Base-by-base conservation (phyloP, 495 filamentous ascomycete species). In the Penicillium riverlandense region DNA sequence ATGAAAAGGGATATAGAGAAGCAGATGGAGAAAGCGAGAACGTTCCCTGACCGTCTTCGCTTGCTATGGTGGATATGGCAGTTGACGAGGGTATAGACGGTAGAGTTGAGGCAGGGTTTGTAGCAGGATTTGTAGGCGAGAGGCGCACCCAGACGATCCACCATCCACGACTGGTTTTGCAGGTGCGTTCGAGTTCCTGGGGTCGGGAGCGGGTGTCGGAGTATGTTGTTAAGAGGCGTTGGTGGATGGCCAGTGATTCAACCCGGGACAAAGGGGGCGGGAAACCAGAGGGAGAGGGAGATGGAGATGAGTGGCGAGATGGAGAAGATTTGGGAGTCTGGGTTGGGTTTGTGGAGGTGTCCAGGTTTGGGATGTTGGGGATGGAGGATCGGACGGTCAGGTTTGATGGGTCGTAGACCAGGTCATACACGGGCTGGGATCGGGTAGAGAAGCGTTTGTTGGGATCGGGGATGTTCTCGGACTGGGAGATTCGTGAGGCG, bases 141-240 rank as follows among this genome's bases (percentile, higher is more conserved):
- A 91, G 67, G 34, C 85, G 75, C 41, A 86, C 88, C 90, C 94
- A 97, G 40, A 96, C 86, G 27, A 97, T 74, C 92, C 94, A 98
- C 90, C 91, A 98, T 1, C 90, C 90, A 8, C 90, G 77, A 38
- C 71, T 85, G 6, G 90, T 97, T 72, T 96, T 95, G 63, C 83
- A 86, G 10, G 86, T 96, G n/a, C 86, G 70, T 63, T 97, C 94
- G 7, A 83, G 59, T 54, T 91, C 88, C 11, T 72, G 61, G 1
- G 66, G 52, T 9, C 78, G 67, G 12, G 67, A 65, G 10, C 76
- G 74, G 13, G 86, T 87, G 28, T 79, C 74, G 15, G 67, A 64
- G 53, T 88, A 80, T 29, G 85, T 91, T 49, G 78, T 81, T 11
- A 98, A 67, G 29, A 97, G 82, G 48, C 94, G 84, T 39, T 77